These are phyloP conservation scores for Vaccinium macrocarpon DNA, from an alignment of 148 eudicot species.

Conservation along the genomic window DNA sequence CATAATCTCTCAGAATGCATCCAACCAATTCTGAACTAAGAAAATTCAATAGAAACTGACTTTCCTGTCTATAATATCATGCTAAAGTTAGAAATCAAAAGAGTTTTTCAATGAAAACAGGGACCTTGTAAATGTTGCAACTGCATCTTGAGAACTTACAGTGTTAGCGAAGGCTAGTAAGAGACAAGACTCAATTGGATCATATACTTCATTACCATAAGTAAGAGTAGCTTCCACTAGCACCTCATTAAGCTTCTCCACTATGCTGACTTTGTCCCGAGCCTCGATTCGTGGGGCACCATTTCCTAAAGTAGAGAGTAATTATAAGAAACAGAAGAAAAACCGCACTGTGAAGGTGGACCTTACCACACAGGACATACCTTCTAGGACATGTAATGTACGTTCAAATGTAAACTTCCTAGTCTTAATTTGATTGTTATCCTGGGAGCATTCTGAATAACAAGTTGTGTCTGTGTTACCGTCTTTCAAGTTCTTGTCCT, in stretches of 20 bases:
- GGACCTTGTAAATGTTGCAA: neutral
- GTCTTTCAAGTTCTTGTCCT: neutral
- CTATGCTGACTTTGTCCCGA: neutral
- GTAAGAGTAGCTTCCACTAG: neutral
- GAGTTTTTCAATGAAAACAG: neutral
- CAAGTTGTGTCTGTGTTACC: neutral
- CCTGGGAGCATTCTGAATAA: neutral
- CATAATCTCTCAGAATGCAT: neutral
- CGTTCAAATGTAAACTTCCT: slow-evolving; percentile 5
- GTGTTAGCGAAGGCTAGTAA: neutral
- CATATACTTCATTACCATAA: neutral
- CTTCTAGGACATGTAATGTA: neutral
- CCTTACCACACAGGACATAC: slow-evolving; percentile 1
- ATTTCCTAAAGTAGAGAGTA: neutral
- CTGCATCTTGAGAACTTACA: neutral
- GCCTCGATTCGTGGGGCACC: neutral
- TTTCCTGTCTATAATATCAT: neutral
- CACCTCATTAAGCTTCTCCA: slow-evolving; percentile 11
- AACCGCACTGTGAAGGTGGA: neutral
- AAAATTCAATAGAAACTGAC: neutral
- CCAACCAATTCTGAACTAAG: neutral
- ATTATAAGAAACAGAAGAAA: neutral
- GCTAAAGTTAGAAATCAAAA: neutral
- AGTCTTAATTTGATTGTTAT: neutral
- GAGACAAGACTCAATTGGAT: slow-evolving; percentile 5